Conservation (phyloP, 169 alveolate genomes). For the Eimeria zaria region DNA sequence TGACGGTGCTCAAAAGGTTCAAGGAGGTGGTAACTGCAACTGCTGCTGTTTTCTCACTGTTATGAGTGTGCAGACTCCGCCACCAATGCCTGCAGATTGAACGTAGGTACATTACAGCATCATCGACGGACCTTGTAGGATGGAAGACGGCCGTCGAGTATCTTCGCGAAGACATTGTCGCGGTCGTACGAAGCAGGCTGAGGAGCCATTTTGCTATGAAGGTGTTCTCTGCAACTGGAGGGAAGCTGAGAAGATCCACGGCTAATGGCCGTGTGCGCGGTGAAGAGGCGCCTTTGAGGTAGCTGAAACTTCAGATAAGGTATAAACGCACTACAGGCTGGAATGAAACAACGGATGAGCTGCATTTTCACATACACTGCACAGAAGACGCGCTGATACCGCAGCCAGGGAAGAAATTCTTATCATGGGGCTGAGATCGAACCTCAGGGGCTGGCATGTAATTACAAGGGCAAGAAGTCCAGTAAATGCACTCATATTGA, state of each 20-base stretch:
- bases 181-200: slow-evolving; percentile 68
- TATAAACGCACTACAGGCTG: neutral
- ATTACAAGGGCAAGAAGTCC: neutral
- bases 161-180: slow-evolving; percentile 82
- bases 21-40: neutral
- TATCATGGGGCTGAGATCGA: slow-evolving; percentile 23
- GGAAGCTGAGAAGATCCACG: neutral
- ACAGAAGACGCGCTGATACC: neutral
- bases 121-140: slow-evolving; percentile 68
- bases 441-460: neutral
- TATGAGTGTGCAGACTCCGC: neutral
- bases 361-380: neutral
- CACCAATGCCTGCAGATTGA: neutral
- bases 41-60: neutral
- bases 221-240: neutral
- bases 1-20: neutral
- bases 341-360: neutral
- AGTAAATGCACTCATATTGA: neutral
- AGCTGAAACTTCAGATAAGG: neutral
- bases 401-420: neutral
- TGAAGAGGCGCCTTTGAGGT: neutral
- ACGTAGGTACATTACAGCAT: neutral
- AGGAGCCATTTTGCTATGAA: slow-evolving; percentile 11
- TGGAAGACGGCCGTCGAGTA: slow-evolving; percentile 78
- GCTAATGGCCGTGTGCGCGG: neutral